Evolutionary conservation across 1,284 basidiomycete genomes (phyloP).

Genomic region (Leccinum pallidistipes): DNA sequence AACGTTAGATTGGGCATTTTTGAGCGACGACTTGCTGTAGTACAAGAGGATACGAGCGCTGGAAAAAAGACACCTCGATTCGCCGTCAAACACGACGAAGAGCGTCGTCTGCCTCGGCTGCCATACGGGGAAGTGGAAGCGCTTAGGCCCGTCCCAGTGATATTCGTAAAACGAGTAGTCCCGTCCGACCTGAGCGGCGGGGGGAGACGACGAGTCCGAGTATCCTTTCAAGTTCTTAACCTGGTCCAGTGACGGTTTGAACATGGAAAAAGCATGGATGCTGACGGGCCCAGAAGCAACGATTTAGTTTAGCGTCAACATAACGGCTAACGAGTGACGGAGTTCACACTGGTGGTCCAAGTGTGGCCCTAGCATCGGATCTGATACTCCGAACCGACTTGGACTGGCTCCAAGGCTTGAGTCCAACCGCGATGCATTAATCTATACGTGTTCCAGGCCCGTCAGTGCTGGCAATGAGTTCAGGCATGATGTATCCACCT

Average conservation of each 20-base stretch:
- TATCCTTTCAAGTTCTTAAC: neutral
- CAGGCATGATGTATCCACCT: neutral
- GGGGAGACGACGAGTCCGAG: neutral
- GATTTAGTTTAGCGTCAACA: neutral
- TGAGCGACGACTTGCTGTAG: too few relatives aligned
- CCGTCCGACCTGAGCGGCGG: too few relatives aligned
- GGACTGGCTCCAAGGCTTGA: neutral
- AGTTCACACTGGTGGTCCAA: neutral
- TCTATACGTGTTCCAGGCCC: neutral
- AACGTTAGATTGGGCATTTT: too few relatives aligned
- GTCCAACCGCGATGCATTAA: neutral
- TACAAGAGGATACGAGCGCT: too few relatives aligned
- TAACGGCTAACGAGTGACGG: neutral
- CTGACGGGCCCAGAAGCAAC: neutral
- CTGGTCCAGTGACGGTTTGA: neutral
- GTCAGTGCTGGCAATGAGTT: neutral
- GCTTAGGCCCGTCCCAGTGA: too few relatives aligned
- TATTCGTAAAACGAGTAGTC: too few relatives aligned
- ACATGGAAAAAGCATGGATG: neutral
- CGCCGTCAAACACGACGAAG: too few relatives aligned
- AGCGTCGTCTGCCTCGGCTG: too few relatives aligned
- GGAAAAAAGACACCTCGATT: too few relatives aligned
- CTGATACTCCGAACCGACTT: neutral
- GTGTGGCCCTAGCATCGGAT: neutral
- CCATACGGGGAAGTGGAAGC: too few relatives aligned